Evolutionary conservation across 179 eudicot species (phyloP).

Genomic region (Pouteria campechiana): DNA sequence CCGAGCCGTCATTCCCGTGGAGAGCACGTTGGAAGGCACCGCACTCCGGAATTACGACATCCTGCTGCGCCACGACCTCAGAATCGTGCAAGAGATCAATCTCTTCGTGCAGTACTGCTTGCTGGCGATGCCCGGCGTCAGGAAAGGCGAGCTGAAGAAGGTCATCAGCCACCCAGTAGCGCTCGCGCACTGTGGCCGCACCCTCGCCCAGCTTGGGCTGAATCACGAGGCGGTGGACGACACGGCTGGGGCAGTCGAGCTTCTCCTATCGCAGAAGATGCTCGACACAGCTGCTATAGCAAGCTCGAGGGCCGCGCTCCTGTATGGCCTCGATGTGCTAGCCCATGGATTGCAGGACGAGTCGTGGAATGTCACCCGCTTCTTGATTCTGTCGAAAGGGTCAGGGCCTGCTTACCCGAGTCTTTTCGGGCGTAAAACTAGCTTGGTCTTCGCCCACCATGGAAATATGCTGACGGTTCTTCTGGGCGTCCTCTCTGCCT

Average conservation of each 20-base stretch:
- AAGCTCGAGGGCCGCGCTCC: constrained; percentile 66
- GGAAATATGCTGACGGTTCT: constrained; percentile 46
- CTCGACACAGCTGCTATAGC: constrained; percentile 84
- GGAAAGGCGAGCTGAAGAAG: constrained; percentile 50
- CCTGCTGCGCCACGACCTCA: constrained; percentile 75
- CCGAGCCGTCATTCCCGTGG: constrained; percentile 75
- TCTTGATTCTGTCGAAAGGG: constrained; percentile 59
- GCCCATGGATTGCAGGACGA: constrained; percentile 87
- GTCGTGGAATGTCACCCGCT: constrained; percentile 55
- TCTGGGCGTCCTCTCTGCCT: constrained; percentile 65
- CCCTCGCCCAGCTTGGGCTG: constrained; percentile 57
- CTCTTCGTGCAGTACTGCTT: constrained; percentile 82
- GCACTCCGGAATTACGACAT: constrained; percentile 85
- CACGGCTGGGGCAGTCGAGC: constrained; percentile 91
- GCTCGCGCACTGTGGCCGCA: constrained; percentile 67
- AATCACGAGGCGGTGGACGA: constrained; percentile 84
- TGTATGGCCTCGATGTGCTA: constrained; percentile 60
- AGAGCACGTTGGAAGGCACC: constrained; percentile 76
- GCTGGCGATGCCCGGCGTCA: constrained; percentile 60
- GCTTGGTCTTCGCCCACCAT: constrained; percentile 68
- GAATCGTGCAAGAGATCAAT: constrained; percentile 82
- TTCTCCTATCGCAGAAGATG: constrained; percentile 42
- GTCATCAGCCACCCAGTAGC: constrained; percentile 85
- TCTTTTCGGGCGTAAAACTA: constrained; percentile 53
- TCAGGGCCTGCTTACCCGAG: constrained; percentile 58